Base-by-base conservation (phyloP, 129 eudicot species). In the Helianthus tuberosus region DNA sequence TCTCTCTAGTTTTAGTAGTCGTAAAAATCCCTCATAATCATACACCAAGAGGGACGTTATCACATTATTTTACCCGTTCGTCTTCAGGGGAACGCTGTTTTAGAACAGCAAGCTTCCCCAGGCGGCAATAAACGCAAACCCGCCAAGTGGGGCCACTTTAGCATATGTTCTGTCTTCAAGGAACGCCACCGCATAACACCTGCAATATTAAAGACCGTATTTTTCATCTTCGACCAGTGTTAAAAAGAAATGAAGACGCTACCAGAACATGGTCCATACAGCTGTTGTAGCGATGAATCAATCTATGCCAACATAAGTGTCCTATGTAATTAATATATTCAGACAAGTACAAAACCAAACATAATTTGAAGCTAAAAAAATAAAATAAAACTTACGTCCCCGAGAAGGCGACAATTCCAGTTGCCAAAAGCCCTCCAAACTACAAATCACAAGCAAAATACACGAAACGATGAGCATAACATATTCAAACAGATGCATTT, bases 81-180 rank as follows among this genome's bases (percentile, higher is more conserved):
- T 29, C 29, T 52, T 66, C 64, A 49, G 66, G 71, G 66, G 71
- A 73, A 78, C 11, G 64, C 38, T 3, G 11, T 41, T 66, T 73
- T 80, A 93, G 48, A 93, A 93, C 59, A 94, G 78, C 83, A 94
- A 91, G 94, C 91, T 91, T 62, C 88, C 99, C 97, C 99, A 94
- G 36, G 91, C 97, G 53, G 86, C 97, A 73, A 91, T 86, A 77
- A 94, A 94, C 38, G 97, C 99, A 72, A 94, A 83, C 41, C 99
- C 99, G 67, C 99, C 99, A 60, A 94, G 81, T 3, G 99, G 99
- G 27, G 99, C 97, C 64, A 94, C 51, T 74, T 52, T 79, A 16
- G 91, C 81, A 65, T 88, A 94, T n/a, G 79, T 85, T 82, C 99
- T 83, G 73, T 94, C 99, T 82, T 94, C 99, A 63, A 86, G 78